Evolutionary conservation across 306 rosid species (phyloP), one percentile per base, ranked within the genome.

Genomic region (Oemleria cerasiformis): DNA sequence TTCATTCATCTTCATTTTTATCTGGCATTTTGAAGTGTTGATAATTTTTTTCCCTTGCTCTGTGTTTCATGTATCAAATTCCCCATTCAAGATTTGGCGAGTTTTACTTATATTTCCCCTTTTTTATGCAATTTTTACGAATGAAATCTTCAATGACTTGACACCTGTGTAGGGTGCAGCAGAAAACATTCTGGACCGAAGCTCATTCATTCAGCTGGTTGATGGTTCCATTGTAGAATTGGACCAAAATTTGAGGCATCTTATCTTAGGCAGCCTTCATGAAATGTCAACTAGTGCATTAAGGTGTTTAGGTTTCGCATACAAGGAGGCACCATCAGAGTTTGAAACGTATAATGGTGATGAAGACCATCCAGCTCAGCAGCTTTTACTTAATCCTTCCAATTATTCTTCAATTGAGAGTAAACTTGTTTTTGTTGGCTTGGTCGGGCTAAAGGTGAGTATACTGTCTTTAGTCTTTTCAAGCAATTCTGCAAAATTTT

Each of bases 221-320:
- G 91, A 94, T 68, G 97, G 97, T 69, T 81, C 96, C 67, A 17
- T 86, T 45, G 87, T 81, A 71, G 56, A 70, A 55, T 70, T 94
- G 77, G 95, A 94, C 70, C 70, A 80, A 70, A 82, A 85, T 62
- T 74, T 88, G 16, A 91, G 69, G 86, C 79, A 74, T 45, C 77
- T 61, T 8, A 75, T 94, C 55, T 75, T 89, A 69, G 88, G 88
- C 73, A 81, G 70, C 72, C 97, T 94, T 78, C 87, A 73, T 68
- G 91, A 86, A 65, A 94, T 94, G 98, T 91, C 98, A n/a, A 86
- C 88, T 47, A 67, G 91, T 73, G 92, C 98, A 61, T 80, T 94
- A 65, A 91, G 97, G 39, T 91, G 96, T 82, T 83, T 94, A 83
- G 97, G 97, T 77, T 94, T 94, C 79, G 98, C 98, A 54, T 93